Conservation (phyloP, 2,329 filamentous ascomycete species). For the Penicillium sp. region DNA sequence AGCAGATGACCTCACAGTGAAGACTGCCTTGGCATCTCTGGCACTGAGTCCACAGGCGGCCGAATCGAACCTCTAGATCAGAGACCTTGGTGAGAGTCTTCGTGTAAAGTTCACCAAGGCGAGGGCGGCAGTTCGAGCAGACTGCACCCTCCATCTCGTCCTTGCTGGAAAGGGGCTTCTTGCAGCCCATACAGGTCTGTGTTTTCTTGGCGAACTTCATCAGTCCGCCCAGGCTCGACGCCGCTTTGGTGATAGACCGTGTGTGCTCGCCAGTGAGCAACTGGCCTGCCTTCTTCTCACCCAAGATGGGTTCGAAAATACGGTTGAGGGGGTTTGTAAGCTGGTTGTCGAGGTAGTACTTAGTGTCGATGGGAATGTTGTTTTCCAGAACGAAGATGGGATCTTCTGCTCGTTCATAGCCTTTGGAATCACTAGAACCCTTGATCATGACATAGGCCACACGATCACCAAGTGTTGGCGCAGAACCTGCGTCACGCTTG, state of each 20-base stretch:
- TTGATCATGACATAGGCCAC: constrained; percentile 98
- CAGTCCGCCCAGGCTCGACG: constrained; percentile 83
- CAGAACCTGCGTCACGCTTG: constrained; percentile 93
- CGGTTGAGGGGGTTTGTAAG: constrained; percentile 88
- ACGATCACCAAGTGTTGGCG: constrained; percentile 87
- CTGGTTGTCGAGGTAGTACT: constrained; percentile 98
- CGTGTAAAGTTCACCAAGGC: constrained; percentile 89
- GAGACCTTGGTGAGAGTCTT: constrained; percentile 84
- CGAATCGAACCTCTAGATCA: constrained; percentile 90
- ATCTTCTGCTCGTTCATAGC: constrained; percentile 96
- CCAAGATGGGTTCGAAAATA: constrained; percentile 97
- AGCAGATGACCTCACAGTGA: constrained; percentile 98
- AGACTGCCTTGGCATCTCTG: constrained; percentile 96
- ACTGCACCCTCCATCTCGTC: constrained; percentile 82
- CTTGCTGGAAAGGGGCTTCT: constrained; percentile 83
- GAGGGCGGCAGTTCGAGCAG: constrained; percentile 78
- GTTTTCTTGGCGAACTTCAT: constrained; percentile 99
- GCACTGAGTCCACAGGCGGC: constrained; percentile 94
- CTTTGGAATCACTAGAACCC: constrained; percentile 82
- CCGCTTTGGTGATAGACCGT: constrained; percentile 87
- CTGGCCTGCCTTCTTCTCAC: constrained; percentile 83
- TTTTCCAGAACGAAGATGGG: constrained; percentile 96
- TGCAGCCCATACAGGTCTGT: constrained; percentile 97
- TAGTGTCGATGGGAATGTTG: constrained; percentile 96
- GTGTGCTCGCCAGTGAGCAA: constrained; percentile 92